Conservation (phyloP, 2,329 filamentous ascomycete species). For the Nothophaeocryptopus gaeumannii region DNA sequence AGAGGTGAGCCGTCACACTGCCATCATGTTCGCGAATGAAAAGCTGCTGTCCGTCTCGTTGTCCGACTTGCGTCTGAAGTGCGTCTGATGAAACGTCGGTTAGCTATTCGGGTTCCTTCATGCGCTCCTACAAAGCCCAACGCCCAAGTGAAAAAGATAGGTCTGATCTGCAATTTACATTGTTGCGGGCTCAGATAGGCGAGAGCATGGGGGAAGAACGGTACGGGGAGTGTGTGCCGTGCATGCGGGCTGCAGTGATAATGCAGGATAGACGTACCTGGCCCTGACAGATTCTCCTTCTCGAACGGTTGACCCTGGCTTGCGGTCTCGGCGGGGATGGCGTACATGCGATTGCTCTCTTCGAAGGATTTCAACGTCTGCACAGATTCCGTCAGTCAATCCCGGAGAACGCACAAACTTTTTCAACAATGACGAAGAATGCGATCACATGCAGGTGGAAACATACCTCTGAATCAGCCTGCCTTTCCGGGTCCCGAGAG, state of each 20-base stretch:
- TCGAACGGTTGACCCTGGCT: slow-evolving; percentile 66
- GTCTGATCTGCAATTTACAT: too few species aligned
- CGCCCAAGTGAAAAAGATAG: too few species aligned
- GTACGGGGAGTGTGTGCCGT: too few species aligned
- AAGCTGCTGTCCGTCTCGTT: slow-evolving; percentile 94
- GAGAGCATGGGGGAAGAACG: too few species aligned
- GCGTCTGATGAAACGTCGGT: slow-evolving; percentile 57
- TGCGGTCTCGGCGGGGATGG: slow-evolving; percentile 58
- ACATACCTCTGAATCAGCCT: slow-evolving; percentile 64
- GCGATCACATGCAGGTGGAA: too few species aligned
- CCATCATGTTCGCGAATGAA: slow-evolving; percentile 84
- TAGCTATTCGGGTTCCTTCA: not conserved
- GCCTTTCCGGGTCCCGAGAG: slow-evolving; percentile 65
- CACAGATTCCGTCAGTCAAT: slow-evolving; percentile 3
- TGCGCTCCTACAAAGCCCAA: not conserved
- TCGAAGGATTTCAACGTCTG: slow-evolving; percentile 67
- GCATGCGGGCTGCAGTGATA: slow-evolving; percentile 4
- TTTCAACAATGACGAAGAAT: too few species aligned
- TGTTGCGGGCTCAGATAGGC: too few species aligned
- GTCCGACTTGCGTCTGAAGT: slow-evolving; percentile 73
- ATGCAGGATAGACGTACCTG: slow-evolving; percentile 38
- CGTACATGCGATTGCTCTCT: slow-evolving; percentile 53
- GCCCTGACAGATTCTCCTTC: slow-evolving; percentile 85
- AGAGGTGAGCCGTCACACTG: slow-evolving; percentile 80
- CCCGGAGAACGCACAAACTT: not conserved